Percentiles rank a stretch among this genome's conserved stretches.
Evolutionary conservation across 1,284 basidiomycete genomes (phyloP).

Genomic region (Fomitopsis schrenkii): DNA sequence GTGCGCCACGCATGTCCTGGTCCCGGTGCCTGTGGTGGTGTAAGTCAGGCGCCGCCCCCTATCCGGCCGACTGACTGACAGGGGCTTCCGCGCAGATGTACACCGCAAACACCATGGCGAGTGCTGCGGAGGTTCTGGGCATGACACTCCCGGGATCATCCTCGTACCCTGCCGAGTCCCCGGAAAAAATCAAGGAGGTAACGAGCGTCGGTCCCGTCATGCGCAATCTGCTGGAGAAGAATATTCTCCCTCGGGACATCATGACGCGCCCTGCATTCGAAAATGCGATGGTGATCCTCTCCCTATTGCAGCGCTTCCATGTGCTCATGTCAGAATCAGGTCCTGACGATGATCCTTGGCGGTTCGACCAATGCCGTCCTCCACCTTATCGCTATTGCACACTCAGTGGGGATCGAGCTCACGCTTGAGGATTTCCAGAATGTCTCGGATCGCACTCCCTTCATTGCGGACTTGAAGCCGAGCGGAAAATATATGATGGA

Average conservation of each 20-base stretch:
- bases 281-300: conserved; percentile 79
- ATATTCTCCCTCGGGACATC: conserved; percentile 92
- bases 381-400: conserved; percentile 88
- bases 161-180: conserved; percentile 89
- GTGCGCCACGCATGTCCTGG: conserved; percentile 93
- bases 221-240: conserved; percentile 84
- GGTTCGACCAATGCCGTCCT: conserved; percentile 93
- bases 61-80: not conserved
- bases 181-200: conserved; percentile 85
- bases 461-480: conserved; percentile 88
- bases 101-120: conserved; percentile 96
- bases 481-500: conserved; percentile 91
- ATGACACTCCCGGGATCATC: conserved; percentile 98
- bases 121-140: conserved; percentile 86
- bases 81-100: conserved; percentile 62
- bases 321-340: conserved; percentile 39
- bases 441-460: conserved; percentile 82
- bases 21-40: conserved; percentile 93
- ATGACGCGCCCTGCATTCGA: conserved; percentile 96
- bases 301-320: conserved; percentile 6
- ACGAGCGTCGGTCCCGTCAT: conserved; percentile 77
- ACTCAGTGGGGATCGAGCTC: conserved; percentile 81
- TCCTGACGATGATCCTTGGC: conserved; percentile 90
- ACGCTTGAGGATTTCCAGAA: conserved; percentile 84
- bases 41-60: conserved; percentile 36